A percentile compares a stretch with the other conserved stretches of the same genome.
These are phyloP conservation scores for Inga leiocalycina DNA, from an alignment of 306 rosid genomes.

Conservation along the genomic window DNA sequence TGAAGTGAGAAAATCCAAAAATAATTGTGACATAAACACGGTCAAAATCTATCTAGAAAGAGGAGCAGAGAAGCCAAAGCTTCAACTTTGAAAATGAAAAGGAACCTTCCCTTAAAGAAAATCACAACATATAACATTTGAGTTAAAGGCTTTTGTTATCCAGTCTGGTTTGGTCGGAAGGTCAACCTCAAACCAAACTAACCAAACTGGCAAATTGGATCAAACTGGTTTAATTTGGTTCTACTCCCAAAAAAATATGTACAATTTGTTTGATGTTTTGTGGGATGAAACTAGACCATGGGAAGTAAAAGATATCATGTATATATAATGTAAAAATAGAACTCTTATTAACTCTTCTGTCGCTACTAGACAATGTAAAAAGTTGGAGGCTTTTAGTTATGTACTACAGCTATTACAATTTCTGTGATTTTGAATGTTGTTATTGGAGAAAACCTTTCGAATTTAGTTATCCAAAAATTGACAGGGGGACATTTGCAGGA, in stretches of 20 bases:
- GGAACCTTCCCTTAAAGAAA: conserved; percentile 28
- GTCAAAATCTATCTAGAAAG: not conserved
- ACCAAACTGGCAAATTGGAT: not conserved
- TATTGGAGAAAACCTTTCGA: not conserved
- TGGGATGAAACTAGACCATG: not conserved
- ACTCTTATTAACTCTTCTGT: not conserved
- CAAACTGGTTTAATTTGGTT: not conserved
- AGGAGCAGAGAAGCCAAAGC: conserved; percentile 13
- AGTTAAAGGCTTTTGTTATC: not conserved
- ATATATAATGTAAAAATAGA: not conserved
- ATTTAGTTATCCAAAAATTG: not conserved
- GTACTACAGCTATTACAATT: not conserved
- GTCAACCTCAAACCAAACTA: not conserved
- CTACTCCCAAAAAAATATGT: not conserved
- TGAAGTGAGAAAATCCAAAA: conserved; percentile 40
- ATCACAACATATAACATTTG: conserved; percentile 34
- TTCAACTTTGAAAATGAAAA: conserved; percentile 6
- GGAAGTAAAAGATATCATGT: not conserved
- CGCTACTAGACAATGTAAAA: not conserved
- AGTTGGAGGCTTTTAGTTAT: not conserved
- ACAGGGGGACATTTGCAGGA: not conserved
- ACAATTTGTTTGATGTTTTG: not conserved
- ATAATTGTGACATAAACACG: conserved; percentile 2
- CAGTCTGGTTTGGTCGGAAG: not conserved
- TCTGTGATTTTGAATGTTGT: not conserved